Evolutionary conservation across 257 asterid species (phyloP), one percentile per base, ranked within the genome.

Genomic region (Ilex aquifolium): DNA sequence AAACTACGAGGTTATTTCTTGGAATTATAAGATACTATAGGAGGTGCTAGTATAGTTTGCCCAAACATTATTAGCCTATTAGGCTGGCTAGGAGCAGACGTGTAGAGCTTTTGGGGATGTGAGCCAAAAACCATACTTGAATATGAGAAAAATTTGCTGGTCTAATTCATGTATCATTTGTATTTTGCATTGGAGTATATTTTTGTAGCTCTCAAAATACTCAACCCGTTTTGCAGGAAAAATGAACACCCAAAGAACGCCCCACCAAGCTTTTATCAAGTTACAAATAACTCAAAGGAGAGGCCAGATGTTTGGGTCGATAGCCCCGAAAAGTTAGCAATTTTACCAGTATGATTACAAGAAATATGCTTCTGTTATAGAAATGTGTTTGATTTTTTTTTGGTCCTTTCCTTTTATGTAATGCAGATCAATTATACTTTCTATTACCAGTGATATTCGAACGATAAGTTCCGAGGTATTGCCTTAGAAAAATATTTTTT

Each of bases 291-390:
- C 77, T 77, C 97, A 32, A 89, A 89, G 80, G 99, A 92, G 84
- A 85, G 97, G 68, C 99, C 99, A 44, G 99, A 92, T 72, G 99
- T 92, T 71, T 92, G 99, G 99, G 74, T 92, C 72, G 99, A 92
- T 64, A 89, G 94, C 78, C 99, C 99, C 58, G 97, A 92, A 72
- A 89, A 84, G 97, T 92, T 66, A 72, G 88, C 75, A 66, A 53
- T 61, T 48, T 31, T 59, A 69, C 67, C 59, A 17, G 46, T 63
- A 50, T 61, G 55, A 32, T 6, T 57, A 44, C 58, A 46, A 40
- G 39, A 27, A 31, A 16, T n/a, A 46, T 46, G 52, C 15, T 3
- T 11, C 4, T 46, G 52, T 14, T 46, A 53, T 15, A 14, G 0
- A 53, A 14, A 15, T 53, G 3, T 14, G 10, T 7, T 5, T 53